Conservation (phyloP, 106 monocot species). For the Acorus calamus region DNA sequence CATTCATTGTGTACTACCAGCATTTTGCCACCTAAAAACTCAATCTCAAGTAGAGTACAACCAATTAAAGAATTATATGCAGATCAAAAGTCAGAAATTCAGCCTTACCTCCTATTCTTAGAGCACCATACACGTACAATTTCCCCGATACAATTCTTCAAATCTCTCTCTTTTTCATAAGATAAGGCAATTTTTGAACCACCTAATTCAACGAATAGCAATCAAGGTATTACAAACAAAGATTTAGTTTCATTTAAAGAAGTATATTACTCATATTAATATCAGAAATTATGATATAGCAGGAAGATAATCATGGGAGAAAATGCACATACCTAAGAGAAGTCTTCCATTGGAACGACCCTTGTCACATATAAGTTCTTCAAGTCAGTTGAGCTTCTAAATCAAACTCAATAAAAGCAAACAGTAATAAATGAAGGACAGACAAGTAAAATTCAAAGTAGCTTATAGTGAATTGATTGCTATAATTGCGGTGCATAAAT, state of each 20-base stretch:
- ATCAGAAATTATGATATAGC: not conserved
- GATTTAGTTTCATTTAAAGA: not conserved
- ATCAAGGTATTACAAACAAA: no score
- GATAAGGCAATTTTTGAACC: constrained; percentile 8
- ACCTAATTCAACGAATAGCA: constrained; percentile 2
- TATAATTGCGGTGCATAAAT: no score
- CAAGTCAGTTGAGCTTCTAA: not conserved
- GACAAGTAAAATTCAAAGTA: no score
- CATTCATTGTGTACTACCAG: no score
- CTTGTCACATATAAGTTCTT: constrained; percentile 6
- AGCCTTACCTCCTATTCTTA: constrained; percentile 21
- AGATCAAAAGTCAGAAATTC: not conserved
- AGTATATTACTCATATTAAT: not conserved
- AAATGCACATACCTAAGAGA: constrained; percentile 4
- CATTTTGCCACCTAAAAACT: not conserved
- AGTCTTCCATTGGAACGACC: constrained; percentile 7
- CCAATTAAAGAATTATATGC: not conserved
- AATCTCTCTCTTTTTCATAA: constrained; percentile 12
- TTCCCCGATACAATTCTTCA: constrained; percentile 35
- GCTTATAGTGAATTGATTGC: no score
- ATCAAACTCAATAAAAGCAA: not conserved
- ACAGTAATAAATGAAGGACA: no score
- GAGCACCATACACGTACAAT: constrained; percentile 44
- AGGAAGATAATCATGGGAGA: no score
- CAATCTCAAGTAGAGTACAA: not conserved